phyloP scores from a whole-genome alignment of 164 flowering plant species.

The Chimonanthus salicifolius region DNA sequence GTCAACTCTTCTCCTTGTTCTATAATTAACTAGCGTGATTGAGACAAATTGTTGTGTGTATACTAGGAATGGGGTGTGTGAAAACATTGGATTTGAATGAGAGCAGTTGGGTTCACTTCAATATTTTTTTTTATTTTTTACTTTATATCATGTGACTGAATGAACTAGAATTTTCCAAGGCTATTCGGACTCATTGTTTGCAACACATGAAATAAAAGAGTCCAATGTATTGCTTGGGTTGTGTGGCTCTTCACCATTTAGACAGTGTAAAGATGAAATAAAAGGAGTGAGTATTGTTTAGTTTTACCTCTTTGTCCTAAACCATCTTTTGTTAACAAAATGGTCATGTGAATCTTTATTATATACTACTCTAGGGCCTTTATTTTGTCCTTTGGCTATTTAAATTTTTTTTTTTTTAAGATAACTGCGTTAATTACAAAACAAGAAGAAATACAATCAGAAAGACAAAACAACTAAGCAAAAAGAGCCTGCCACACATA shows the following conservation, averaged over 20 bases:
- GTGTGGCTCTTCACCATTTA: background rate
- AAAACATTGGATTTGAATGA: background rate
- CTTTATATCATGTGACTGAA: background rate
- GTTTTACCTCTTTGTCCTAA: too few relatives aligned
- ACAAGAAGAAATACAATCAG: too few relatives aligned
- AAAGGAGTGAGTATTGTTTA: too few relatives aligned
- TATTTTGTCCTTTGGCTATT: too few relatives aligned
- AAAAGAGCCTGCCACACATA: too few relatives aligned
- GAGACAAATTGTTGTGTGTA: background rate
- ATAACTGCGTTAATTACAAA: too few relatives aligned
- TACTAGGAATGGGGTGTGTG: background rate
- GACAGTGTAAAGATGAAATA: too few relatives aligned
- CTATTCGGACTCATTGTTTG: background rate
- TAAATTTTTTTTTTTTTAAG: too few relatives aligned
- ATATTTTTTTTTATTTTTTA: background rate
- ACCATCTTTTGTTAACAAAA: too few relatives aligned
- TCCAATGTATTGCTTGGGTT: background rate
- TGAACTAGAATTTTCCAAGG: background rate
- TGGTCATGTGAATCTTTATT: too few relatives aligned
- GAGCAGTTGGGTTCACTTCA: background rate
- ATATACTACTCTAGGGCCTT: too few relatives aligned
- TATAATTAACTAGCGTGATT: background rate
- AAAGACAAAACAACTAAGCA: too few relatives aligned
- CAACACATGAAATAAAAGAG: background rate
- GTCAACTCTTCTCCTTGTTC: slow-evolving; percentile 2